These are phyloP conservation scores for Debaryomyces nepalensis DNA, from an alignment of 1,139 yeast species.

Conservation along the genomic window DNA sequence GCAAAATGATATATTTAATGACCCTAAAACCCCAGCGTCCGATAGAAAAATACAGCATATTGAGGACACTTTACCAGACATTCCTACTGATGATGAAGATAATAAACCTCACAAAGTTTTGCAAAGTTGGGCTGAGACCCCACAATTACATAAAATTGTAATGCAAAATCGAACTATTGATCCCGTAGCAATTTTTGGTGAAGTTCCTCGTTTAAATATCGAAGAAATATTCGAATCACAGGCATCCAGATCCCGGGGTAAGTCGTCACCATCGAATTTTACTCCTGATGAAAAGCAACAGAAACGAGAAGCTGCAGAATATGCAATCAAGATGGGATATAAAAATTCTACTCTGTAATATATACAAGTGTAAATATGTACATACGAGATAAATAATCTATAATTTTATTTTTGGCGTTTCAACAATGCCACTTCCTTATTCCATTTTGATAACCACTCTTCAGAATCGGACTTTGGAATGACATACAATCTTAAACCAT, in stretches of 20 bases:
- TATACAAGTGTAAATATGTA: conserved; percentile 7
- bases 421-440: conserved; percentile 63
- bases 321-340: conserved; percentile 61
- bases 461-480: conserved; percentile 75
- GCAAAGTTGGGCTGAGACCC: conserved; percentile 76
- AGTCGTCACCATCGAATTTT: conserved; percentile 61
- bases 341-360: conserved; percentile 16
- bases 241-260: conserved; percentile 54
- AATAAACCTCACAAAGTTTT: conserved; percentile 46
- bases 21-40: conserved; percentile 18
- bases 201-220: conserved; percentile 68
- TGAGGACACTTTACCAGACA: conserved; percentile 46
- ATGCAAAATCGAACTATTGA: conserved; percentile 63
- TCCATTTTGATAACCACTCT: conserved; percentile 70
- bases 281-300: conserved; percentile 30
- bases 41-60: conserved; percentile 10
- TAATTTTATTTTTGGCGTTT: conserved; percentile 36
- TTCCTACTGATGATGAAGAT: conserved; percentile 62
- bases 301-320: conserved; percentile 51
- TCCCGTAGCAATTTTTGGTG: conserved; percentile 79
- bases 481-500: conserved; percentile 70
- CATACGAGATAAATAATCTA: conserved; percentile 5
- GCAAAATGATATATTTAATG: conserved; percentile 10
- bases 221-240: conserved; percentile 66
- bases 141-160: conserved; percentile 58